Conservation (phyloP, 306 rosid genomes). For the Trifolium subterraneum region DNA sequence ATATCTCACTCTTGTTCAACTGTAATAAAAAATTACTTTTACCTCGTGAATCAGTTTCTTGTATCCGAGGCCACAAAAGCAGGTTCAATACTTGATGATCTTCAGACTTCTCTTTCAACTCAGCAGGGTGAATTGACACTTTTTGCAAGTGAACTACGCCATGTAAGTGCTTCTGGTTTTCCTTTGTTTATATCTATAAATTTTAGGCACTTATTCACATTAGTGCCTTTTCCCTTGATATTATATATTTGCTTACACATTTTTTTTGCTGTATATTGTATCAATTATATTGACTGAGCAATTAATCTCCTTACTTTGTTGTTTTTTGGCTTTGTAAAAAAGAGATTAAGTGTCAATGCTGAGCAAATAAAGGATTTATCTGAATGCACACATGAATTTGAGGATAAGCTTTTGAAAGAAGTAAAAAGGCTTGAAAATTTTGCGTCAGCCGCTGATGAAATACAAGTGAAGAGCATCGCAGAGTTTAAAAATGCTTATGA, state of each 20-base stretch:
- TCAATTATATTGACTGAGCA: neutral
- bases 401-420: constrained; percentile 70
- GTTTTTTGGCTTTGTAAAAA: constrained; percentile 24
- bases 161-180: constrained; percentile 53
- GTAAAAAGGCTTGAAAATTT: constrained; percentile 65
- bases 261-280: neutral
- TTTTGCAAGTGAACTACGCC: constrained; percentile 73
- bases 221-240: neutral
- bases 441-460: constrained; percentile 57
- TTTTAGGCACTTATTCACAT: neutral
- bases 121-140: constrained; percentile 71
- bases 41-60: constrained; percentile 66
- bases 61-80: constrained; percentile 62
- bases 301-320: neutral
- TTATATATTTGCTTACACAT: neutral
- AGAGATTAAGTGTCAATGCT: constrained; percentile 68
- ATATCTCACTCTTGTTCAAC: constrained; percentile 7
- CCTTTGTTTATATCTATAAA: neutral
- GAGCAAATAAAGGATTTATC: constrained; percentile 76
- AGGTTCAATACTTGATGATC: constrained; percentile 64
- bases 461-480: constrained; percentile 65
- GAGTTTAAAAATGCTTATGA: constrained; percentile 82
- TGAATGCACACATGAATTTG: constrained; percentile 70
- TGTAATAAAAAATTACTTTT: neutral
- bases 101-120: constrained; percentile 69